Conservation (phyloP, 2,329 filamentous ascomycete genomes). For the Coniochaeta sp. region DNA sequence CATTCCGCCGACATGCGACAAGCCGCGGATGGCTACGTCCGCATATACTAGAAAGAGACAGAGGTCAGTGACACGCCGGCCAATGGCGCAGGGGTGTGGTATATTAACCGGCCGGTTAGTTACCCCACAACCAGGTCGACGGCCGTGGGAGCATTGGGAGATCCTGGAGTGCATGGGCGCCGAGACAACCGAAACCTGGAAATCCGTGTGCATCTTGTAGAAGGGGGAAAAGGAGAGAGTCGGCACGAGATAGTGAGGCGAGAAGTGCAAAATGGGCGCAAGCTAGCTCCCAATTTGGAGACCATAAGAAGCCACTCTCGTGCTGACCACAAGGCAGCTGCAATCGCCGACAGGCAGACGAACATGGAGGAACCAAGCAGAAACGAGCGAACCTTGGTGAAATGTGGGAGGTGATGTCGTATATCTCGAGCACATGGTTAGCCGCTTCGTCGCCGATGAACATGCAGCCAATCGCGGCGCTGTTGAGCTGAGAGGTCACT, state of each 20-base stretch:
- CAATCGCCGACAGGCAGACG: not conserved
- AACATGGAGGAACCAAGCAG: not conserved
- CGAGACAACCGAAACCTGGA: constrained; percentile 3
- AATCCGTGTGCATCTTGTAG: not conserved
- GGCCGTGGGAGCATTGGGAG: not conserved
- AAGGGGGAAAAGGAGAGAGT: not conserved
- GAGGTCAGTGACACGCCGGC: not conserved
- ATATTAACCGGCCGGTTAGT: not conserved
- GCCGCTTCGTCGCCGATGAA: not conserved
- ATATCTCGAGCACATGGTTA: not conserved
- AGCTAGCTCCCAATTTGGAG: not conserved
- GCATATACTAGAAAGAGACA: constrained; percentile 1
- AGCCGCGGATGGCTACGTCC: not conserved
- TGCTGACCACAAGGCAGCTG: not conserved
- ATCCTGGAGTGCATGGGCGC: not conserved
- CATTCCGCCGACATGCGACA: constrained; percentile 1
- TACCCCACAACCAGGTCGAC: constrained; percentile 2
- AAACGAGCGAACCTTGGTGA: not conserved
- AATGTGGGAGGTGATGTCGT: not conserved
- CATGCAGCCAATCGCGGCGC: no score
- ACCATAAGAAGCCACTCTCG: not conserved
- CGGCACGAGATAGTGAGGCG: no score
- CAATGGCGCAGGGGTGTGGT: not conserved
- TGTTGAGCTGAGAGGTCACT: no score
- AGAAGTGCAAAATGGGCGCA: not conserved